A percentile compares a stretch with the other conserved stretches of the same genome.
Evolutionary conservation across 345 rosid species (phyloP).

Genomic region (Turnera subulata): DNA sequence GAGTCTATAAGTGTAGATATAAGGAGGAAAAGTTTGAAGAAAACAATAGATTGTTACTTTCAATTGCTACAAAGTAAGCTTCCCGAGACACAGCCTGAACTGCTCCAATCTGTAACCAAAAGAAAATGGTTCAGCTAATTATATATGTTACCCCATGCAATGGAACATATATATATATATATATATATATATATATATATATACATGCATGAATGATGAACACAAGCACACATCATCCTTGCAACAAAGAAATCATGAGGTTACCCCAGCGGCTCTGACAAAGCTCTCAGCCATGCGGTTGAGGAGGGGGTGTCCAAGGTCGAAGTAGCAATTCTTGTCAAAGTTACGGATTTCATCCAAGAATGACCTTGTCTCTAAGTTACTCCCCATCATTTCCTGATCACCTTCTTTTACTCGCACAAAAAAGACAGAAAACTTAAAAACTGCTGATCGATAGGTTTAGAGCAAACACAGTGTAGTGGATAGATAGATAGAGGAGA

Average conservation of each 20-base stretch:
- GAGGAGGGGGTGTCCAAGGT: constrained; percentile 94
- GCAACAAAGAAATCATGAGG: too few relatives aligned
- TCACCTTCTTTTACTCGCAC: too few relatives aligned
- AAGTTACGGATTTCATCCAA: constrained; percentile 51
- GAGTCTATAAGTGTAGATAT: background rate
- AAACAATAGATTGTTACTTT: constrained; percentile 30
- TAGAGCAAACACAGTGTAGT: too few relatives aligned
- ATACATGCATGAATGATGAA: too few relatives aligned
- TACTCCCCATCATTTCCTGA: constrained; percentile 21
- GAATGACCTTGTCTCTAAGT: constrained; percentile 37
- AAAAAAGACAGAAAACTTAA: background rate
- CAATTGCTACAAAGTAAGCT: constrained; percentile 59
- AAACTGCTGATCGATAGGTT: too few relatives aligned
- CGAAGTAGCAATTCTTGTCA: constrained; percentile 60
- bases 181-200: too few relatives aligned
- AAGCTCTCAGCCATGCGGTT: constrained; percentile 87
- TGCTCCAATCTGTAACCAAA: constrained; percentile 66
- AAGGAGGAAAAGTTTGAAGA: background rate
- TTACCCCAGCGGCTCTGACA: constrained; percentile 82
- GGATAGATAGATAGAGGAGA: too few relatives aligned
- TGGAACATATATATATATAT: background rate
- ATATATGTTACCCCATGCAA: background rate
- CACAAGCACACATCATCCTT: too few relatives aligned
- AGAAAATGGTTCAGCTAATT: background rate
- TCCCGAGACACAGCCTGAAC: constrained; percentile 74